phyloP scores from a whole-genome alignment of 1,284 basidiomycete genomes.

The Schizophyllum amplum region DNA sequence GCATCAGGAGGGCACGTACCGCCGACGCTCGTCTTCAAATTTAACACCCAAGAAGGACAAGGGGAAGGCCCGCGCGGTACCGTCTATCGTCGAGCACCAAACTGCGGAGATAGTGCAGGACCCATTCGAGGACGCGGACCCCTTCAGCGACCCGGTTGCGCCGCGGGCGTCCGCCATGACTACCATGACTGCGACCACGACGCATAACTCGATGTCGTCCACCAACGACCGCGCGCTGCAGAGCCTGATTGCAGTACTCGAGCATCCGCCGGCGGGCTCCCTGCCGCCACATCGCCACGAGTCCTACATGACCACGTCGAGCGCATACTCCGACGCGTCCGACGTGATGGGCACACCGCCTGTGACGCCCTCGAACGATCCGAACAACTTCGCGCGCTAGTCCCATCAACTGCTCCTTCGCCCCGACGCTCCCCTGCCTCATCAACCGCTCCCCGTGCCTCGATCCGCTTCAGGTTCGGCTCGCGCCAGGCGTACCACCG shows the following conservation, averaged over 20 bases:
- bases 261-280: not conserved
- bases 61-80: not conserved
- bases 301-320: not conserved
- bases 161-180: conserved; percentile 11
- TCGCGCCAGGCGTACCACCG: not conserved
- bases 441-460: not conserved
- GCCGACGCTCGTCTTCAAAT: not conserved
- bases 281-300: not conserved
- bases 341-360: not conserved
- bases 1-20: not conserved
- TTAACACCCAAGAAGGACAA: not conserved
- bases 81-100: not conserved
- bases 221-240: conserved; percentile 40
- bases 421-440: not conserved
- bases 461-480: not conserved
- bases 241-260: conserved; percentile 56
- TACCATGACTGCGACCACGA: not conserved
- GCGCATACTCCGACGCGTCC: not conserved
- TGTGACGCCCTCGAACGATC: not conserved
- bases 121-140: conserved; percentile 18
- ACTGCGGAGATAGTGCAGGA: not conserved
- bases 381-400: not conserved
- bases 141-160: conserved; percentile 26
- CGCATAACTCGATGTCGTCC: conserved; percentile 6
- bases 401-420: not conserved